These are phyloP conservation scores for Teunomyces funiuensis DNA, from an alignment of 805 yeast genomes.

Conservation along the genomic window DNA sequence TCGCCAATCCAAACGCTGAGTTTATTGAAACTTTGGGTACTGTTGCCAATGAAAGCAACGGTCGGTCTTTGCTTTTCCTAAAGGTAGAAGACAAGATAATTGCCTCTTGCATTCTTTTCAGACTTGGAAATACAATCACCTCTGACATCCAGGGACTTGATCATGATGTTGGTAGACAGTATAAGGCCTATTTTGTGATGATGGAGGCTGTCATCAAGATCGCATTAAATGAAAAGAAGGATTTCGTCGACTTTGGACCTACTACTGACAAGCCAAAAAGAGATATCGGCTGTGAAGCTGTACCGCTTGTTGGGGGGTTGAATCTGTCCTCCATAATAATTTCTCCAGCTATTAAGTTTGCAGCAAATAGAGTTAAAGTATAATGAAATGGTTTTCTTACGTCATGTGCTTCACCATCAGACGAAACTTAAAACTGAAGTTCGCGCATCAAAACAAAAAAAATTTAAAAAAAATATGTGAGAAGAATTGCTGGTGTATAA, in stretches of 20 bases:
- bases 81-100: constrained; percentile 35
- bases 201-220: constrained; percentile 44
- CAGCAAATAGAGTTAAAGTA: not conserved
- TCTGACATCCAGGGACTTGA: constrained; percentile 46
- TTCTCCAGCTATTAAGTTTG: constrained; percentile 1
- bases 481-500: too few species aligned
- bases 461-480: too few species aligned
- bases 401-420: too few species aligned
- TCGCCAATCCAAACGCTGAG: constrained; percentile 31
- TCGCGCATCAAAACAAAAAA: too few species aligned
- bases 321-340: constrained; percentile 1
- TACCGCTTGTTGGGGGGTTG: constrained; percentile 32
- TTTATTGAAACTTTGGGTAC: constrained; percentile 31
- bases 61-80: constrained; percentile 37
- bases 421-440: too few species aligned
- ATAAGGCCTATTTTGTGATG: constrained; percentile 47
- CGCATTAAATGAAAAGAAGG: constrained; percentile 36
- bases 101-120: constrained; percentile 42
- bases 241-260: constrained; percentile 47
- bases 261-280: constrained; percentile 44
- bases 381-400: too few species aligned
- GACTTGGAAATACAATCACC: constrained; percentile 45
- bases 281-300: constrained; percentile 38
- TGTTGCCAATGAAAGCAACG: constrained; percentile 18
- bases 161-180: constrained; percentile 36